Conservation (phyloP, 1,284 basidiomycete genomes). For the Mycocalia duriaeana region DNA sequence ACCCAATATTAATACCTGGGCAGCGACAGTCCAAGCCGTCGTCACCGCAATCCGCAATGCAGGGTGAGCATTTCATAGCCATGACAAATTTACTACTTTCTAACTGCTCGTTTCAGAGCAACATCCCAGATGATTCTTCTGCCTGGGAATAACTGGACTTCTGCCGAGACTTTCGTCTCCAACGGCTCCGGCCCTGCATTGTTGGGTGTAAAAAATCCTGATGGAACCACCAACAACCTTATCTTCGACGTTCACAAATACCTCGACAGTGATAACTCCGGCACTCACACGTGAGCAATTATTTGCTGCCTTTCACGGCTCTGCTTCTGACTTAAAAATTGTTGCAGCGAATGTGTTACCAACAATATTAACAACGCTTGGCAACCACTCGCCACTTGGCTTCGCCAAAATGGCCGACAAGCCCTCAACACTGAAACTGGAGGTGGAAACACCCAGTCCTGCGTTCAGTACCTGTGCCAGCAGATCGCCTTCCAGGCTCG, state of each 20-base stretch:
- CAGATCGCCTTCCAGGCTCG: conserved; percentile 47
- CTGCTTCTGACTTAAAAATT: conserved; percentile 8
- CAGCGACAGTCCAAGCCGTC: conserved; percentile 44
- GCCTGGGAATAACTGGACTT: conserved; percentile 49
- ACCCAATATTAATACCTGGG: conserved; percentile 40
- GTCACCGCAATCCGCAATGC: conserved; percentile 52
- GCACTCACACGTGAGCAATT: conserved; percentile 38
- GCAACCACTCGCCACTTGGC: conserved; percentile 44
- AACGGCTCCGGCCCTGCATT: conserved; percentile 52
- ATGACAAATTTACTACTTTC: too few species aligned
- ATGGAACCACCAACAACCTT: conserved; percentile 42
- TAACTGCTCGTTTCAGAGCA: too few species aligned
- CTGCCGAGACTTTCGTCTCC: conserved; percentile 45
- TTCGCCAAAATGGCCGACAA: conserved; percentile 47
- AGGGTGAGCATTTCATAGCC: too few species aligned
- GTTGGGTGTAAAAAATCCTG: conserved; percentile 47
- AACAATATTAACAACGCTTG: conserved; percentile 48
- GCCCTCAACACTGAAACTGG: conserved; percentile 64
- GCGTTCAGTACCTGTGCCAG: conserved; percentile 40
- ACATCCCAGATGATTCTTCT: conserved; percentile 50
- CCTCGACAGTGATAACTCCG: conserved; percentile 52
- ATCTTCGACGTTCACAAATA: conserved; percentile 65
- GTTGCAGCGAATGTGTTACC: conserved; percentile 37
- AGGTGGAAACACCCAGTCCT: conserved; percentile 48
- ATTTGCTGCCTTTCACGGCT: conserved; percentile 26